A percentile compares a stretch with the other conserved stretches of the same genome.
Conservation (phyloP, 116 monocot species). For the Dioscorea cayenensis region DNA sequence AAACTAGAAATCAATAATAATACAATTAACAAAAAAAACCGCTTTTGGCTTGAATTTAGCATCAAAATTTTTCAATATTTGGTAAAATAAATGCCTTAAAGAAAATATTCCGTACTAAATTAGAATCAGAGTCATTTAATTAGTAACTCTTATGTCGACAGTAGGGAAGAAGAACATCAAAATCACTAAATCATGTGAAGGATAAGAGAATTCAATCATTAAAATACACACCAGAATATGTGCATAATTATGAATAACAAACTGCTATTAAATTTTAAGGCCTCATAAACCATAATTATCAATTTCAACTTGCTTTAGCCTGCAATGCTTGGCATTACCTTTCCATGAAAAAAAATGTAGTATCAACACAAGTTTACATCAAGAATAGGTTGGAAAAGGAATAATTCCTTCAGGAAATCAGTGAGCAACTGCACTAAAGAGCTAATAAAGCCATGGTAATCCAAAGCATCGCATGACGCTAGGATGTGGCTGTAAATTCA, state of each 20-base stretch:
- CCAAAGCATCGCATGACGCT: conserved; percentile 83
- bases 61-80: neutral
- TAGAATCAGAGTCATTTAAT: neutral
- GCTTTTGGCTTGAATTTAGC: neutral
- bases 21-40: neutral
- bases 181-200: conserved; percentile 35
- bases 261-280: neutral
- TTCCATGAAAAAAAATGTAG: too few relatives aligned
- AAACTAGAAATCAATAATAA: too few relatives aligned
- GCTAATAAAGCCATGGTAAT: conserved; percentile 84
- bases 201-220: neutral
- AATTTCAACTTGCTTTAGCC: conserved; percentile 53
- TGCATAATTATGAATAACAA: conserved; percentile 1
- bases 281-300: conserved; percentile 33
- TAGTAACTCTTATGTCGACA: neutral
- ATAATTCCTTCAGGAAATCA: too few relatives aligned
- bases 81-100: neutral
- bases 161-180: conserved; percentile 30
- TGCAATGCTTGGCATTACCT: conserved; percentile 54
- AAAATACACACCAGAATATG: too few relatives aligned
- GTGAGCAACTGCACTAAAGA: too few relatives aligned
- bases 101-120: neutral
- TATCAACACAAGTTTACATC: too few relatives aligned
- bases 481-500: conserved; percentile 58
- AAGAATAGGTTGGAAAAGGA: too few relatives aligned